Evolutionary conservation across 2,329 filamentous ascomycete species (phyloP).

Genomic region (Annulohypoxylon truncatum): DNA sequence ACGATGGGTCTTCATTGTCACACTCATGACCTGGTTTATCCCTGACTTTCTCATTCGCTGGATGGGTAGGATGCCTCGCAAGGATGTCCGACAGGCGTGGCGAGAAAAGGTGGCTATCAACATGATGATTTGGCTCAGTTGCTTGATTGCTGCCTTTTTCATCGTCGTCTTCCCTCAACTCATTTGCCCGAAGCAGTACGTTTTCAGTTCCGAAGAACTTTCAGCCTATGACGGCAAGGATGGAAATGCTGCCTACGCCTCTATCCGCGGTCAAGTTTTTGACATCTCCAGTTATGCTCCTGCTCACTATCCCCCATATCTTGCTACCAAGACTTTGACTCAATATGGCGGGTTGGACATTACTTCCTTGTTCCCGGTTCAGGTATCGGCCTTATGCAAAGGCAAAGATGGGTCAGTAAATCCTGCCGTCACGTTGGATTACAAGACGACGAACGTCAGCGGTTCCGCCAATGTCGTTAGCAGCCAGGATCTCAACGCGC

Average conservation of each 20-base stretch:
- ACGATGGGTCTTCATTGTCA: constrained; percentile 89
- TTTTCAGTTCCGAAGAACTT: constrained; percentile 84
- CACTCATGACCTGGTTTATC: constrained; percentile 84
- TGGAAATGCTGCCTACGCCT: constrained; percentile 73
- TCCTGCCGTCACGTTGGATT: constrained; percentile 84
- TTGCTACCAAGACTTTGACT: constrained; percentile 72
- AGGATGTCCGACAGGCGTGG: constrained; percentile 94
- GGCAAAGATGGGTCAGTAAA: constrained; percentile 75
- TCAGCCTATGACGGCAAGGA: constrained; percentile 78
- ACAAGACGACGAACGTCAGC: constrained; percentile 79
- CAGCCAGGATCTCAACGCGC: constrained; percentile 75
- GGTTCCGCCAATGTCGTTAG: constrained; percentile 74
- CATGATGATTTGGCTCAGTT: constrained; percentile 93
- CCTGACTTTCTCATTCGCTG: constrained; percentile 84
- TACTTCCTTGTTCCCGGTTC: constrained; percentile 90
- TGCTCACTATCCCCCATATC: constrained; percentile 78
- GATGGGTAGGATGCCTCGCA: constrained; percentile 87
- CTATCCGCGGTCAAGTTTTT: constrained; percentile 91
- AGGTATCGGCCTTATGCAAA: constrained; percentile 91
- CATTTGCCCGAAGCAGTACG: constrained; percentile 91
- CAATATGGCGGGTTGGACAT: constrained; percentile 90
- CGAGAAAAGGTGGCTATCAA: constrained; percentile 98
- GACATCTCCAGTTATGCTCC: constrained; percentile 80
- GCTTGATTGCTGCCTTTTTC: constrained; percentile 83
- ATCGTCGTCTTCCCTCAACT: constrained; percentile 87